These are phyloP conservation scores for Hawksworthiomyces lignivorus DNA, from an alignment of 2,329 filamentous ascomycete genomes.

Conservation along the genomic window DNA sequence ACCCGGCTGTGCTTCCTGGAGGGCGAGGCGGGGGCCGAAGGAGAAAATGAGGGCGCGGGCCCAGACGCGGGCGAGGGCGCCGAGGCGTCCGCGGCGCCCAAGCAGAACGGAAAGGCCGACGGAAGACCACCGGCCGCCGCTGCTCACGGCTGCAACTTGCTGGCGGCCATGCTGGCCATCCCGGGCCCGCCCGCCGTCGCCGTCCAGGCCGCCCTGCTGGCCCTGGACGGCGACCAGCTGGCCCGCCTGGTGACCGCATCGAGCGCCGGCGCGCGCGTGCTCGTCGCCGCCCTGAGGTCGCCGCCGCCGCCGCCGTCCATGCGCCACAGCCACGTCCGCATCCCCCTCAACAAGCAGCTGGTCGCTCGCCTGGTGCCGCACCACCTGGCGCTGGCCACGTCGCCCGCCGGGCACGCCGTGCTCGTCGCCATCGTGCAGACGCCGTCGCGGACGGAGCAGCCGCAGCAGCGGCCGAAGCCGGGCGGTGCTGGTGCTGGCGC, in stretches of 20 bases:
- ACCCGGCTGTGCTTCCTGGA: slow-evolving; percentile 42
- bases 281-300: slow-evolving; percentile 42
- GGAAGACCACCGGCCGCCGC: slow-evolving; percentile 41
- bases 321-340: slow-evolving; percentile 3
- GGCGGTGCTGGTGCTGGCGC: background rate
- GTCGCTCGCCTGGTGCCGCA: slow-evolving; percentile 40
- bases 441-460: slow-evolving; percentile 31
- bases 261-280: slow-evolving; percentile 39
- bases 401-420: slow-evolving; percentile 44
- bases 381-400: slow-evolving; percentile 37
- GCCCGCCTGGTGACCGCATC: slow-evolving; percentile 56
- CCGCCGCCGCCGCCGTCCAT: slow-evolving; percentile 31
- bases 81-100: background rate
- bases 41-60: slow-evolving; percentile 8
- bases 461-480: background rate
- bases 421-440: slow-evolving; percentile 41
- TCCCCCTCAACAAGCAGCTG: slow-evolving; percentile 46
- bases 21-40: slow-evolving; percentile 19
- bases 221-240: slow-evolving; percentile 47
- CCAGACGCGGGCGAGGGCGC: slow-evolving; percentile 16
- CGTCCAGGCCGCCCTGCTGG: slow-evolving; percentile 64
- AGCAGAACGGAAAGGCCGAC: slow-evolving; percentile 26
- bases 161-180: slow-evolving; percentile 69
- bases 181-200: slow-evolving; percentile 61
- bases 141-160: slow-evolving; percentile 72